Base-by-base conservation (phyloP, 2,329 filamentous ascomycete genomes). In the Ophiognomonia clavigignenti-juglandacearum region DNA sequence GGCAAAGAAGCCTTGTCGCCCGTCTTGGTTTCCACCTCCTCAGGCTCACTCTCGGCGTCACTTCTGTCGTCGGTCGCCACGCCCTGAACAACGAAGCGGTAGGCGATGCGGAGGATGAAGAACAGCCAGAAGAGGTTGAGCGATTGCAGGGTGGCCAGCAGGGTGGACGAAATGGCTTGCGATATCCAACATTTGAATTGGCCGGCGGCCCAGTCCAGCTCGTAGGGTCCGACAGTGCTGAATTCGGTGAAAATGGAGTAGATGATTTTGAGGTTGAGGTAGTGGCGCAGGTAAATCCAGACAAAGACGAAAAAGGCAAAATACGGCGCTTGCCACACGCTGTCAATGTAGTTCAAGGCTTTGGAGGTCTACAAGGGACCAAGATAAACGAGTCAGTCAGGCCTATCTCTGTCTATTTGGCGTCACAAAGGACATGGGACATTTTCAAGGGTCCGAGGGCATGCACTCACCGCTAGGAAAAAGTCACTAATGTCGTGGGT, bases 401-500 rank as follows among this genome's bases (percentile, higher is more conserved):
- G n/a, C n/a, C n/a, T n/a, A n/a, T n/a, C n/a, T n/a, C n/a, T n/a
- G n/a, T n/a, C n/a, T n/a, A n/a, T n/a, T n/a, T n/a, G n/a, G n/a
- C n/a, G n/a, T n/a, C n/a, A n/a, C n/a, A n/a, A n/a, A n/a, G n/a
- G n/a, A n/a, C n/a, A 4, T 11, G 16, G 16, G 8, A 16, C n/a
- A 35, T 6, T 32, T n/a, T 22, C 23, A 37, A 13, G 20, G 9
- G 26, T 27, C 13, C 22, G 31, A 26, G 39, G 4, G 32, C 16
- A 18, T 7, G 34, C 18, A 69, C 84, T 69, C 79, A 91, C 87
- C 31, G 92, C 91, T 37, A 96, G 78, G 79, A 96, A 96, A 70
- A 96, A 96, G 66, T 96, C 91, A 51, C 85, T 90, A 53, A 96
- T 87, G 62, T 97, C 91, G 67, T 95, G 89, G 9, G 91, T 96